Base-by-base conservation (phyloP, 2,329 filamentous ascomycete species). In the Aspergillus transmontanensis region DNA sequence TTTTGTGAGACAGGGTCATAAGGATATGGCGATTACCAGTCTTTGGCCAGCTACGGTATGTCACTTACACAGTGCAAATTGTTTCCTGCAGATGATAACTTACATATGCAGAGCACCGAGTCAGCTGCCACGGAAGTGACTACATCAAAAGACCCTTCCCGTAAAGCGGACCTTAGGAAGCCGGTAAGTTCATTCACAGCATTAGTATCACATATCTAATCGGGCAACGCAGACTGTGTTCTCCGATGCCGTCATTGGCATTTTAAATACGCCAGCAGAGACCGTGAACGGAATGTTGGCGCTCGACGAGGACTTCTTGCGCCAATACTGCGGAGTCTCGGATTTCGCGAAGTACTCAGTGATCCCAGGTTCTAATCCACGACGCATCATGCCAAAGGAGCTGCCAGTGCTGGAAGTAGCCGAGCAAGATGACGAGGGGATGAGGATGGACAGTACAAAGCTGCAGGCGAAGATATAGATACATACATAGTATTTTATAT, bases 351-450 rank as follows among this genome's bases (percentile, higher is more conserved):
- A 87, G 70, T 96, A 96, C 74, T 86, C 83, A 39, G 75, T 94
- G n/a, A 82, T 94, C 0, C 80, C 85, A 0, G 90, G 90, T 1
- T 70, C 85, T 0, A 78, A 62, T 1, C 92, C 92, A 0, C 80
- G 92, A 61, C 82, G 92, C 23, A 96, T 96, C 66, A 94, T 96
- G 91, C 93, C 93, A 0, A 80, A 75, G 0, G 75, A 82, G 62
- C 81, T 95, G 64, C 92, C 92, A 0, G 85, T 89, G 66, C 72
- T 96, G 69, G 86, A 82, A 2, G 92, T 96, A 5, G 85, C 82
- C 9, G 92, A 95, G 79, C 91, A 96, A 77, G 87, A 89, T 64
- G 92, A 96, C 71, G 91, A 96, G 75, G 92, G 92, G 0, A 84
- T 81, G 71, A 84, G 89, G 61, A 83, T 89, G 71, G 89, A 94